Conservation (phyloP, 2,329 filamentous ascomycete genomes). For the Periconia sp. region DNA sequence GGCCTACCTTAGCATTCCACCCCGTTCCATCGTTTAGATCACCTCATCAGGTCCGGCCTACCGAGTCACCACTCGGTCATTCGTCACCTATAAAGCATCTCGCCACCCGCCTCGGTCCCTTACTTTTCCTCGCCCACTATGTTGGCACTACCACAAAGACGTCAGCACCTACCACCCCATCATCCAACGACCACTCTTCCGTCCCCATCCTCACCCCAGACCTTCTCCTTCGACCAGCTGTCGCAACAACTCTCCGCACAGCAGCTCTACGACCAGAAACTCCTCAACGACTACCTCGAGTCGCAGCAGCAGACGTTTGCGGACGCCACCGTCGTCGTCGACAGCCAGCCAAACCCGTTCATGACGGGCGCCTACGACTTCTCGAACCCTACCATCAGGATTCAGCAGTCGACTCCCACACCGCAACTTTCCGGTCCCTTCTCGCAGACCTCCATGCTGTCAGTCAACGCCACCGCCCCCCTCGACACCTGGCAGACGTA, state of each 20-base stretch:
- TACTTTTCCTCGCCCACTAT: slow-evolving; percentile 41
- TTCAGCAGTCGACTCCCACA: slow-evolving; percentile 49
- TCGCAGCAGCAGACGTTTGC: slow-evolving; percentile 40
- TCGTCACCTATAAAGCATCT: slow-evolving; percentile 44
- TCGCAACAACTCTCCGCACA: slow-evolving; percentile 33
- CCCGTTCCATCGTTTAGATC: slow-evolving; percentile 38
- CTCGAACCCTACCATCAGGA: slow-evolving; percentile 45
- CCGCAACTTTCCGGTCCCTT: slow-evolving; percentile 38
- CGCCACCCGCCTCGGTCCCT: slow-evolving; percentile 43
- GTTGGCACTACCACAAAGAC: slow-evolving; percentile 45
- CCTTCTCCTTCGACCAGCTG: slow-evolving; percentile 34
- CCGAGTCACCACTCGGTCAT: slow-evolving; percentile 38
- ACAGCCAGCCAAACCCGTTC: slow-evolving; percentile 30
- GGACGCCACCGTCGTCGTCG: slow-evolving; percentile 15
- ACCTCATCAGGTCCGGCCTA: slow-evolving; percentile 38
- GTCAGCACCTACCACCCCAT: slow-evolving; percentile 40
- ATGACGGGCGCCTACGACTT: slow-evolving; percentile 44
- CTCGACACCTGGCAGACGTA: slow-evolving; percentile 35
- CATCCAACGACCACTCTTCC: slow-evolving; percentile 26
- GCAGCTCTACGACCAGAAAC: slow-evolving; percentile 38
- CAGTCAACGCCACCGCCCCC: slow-evolving; percentile 31
- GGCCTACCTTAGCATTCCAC: slow-evolving; percentile 31
- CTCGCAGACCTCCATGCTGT: slow-evolving; percentile 38
- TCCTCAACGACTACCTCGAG: slow-evolving; percentile 46
- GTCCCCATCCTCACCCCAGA: slow-evolving; percentile 38